A percentile compares a stretch with the other conserved stretches of the same genome.
Conservation (phyloP, 257 asterid genomes). For the Perilla frutescens region DNA sequence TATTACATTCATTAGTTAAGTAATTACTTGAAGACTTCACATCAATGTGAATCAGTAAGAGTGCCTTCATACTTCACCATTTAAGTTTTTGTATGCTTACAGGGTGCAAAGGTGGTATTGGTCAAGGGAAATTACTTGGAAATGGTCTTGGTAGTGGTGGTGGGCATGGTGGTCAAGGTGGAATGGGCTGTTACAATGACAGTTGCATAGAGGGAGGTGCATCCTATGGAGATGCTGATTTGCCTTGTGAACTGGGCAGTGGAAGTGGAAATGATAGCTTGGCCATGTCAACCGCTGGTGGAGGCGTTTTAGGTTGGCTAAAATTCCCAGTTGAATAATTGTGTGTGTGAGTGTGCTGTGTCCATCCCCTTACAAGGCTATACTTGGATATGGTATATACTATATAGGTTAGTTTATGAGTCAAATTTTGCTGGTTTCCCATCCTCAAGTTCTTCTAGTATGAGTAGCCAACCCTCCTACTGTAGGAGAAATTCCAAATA, state of each 20-base stretch:
- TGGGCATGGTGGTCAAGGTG: slow-evolving; percentile 98
- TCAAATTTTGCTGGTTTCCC: neutral
- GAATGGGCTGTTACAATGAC: slow-evolving; percentile 75
- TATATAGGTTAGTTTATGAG: slow-evolving; percentile 13
- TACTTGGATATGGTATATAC: slow-evolving; percentile 2
- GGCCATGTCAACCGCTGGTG: slow-evolving; percentile 81
- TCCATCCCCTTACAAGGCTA: neutral
- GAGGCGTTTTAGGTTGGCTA: slow-evolving; percentile 85
- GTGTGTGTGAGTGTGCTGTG: neutral
- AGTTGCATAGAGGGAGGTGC: slow-evolving; percentile 85
- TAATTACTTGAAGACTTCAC: neutral
- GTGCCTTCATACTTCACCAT: slow-evolving; percentile 20
- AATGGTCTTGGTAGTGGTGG: slow-evolving; percentile 93
- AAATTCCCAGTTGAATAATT: slow-evolving; percentile 33
- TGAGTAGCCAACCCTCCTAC: neutral
- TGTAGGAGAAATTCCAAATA: neutral
- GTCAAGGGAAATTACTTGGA: slow-evolving; percentile 66
- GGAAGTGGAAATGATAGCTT: slow-evolving; percentile 95
- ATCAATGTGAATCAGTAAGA: slow-evolving; percentile 10
- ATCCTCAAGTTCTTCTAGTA: slow-evolving; percentile 12
- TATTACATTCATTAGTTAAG: slow-evolving; percentile 16
- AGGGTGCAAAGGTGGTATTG: slow-evolving; percentile 95
- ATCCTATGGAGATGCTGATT: slow-evolving; percentile 74
- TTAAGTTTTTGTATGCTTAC: slow-evolving; percentile 37
- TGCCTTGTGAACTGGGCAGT: slow-evolving; percentile 98